Evolutionary conservation across 495 filamentous ascomycete genomes (phyloP).

Genomic region (Patellaria atrata): DNA sequence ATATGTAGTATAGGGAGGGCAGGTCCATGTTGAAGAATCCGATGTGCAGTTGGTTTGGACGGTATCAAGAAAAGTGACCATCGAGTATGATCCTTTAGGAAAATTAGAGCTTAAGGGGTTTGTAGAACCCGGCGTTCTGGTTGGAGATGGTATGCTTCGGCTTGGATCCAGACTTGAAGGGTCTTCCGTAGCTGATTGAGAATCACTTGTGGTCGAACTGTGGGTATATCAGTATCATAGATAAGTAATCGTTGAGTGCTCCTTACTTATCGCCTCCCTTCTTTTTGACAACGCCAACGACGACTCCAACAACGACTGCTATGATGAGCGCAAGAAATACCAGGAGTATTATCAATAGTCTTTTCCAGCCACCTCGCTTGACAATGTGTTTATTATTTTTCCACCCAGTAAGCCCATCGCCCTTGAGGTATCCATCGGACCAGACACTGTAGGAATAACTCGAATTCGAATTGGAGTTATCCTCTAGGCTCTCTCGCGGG

Average conservation of each 20-base stretch:
- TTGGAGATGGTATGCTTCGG: slow-evolving; percentile 2
- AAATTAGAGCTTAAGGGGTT: slow-evolving; percentile 25
- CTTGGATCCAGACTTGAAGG: slow-evolving; percentile 4
- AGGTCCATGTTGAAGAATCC: slow-evolving; percentile 37
- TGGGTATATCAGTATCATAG: not conserved
- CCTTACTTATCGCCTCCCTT: slow-evolving; percentile 6
- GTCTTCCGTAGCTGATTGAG: not conserved
- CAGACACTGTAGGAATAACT: slow-evolving; percentile 15
- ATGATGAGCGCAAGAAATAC: slow-evolving; percentile 10
- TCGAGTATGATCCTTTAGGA: slow-evolving; percentile 39
- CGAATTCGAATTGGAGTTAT: slow-evolving; percentile 1
- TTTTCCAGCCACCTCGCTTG: slow-evolving; percentile 23
- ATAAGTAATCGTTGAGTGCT: not conserved
- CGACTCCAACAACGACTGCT: slow-evolving; percentile 14
- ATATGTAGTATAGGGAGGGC: slow-evolving; percentile 39
- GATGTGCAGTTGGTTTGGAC: slow-evolving; percentile 36
- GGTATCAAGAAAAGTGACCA: slow-evolving; percentile 39
- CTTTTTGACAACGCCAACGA: slow-evolving; percentile 16
- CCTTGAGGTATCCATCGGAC: slow-evolving; percentile 10
- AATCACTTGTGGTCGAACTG: not conserved
- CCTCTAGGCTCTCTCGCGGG: slow-evolving; percentile 15
- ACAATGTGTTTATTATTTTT: slow-evolving; percentile 17
- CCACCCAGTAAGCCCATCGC: slow-evolving; percentile 9
- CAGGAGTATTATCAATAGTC: slow-evolving; percentile 10
- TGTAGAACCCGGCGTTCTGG: slow-evolving; percentile 6